Conservation (phyloP, 169 alveolate species). For the Theileria annulata region DNA sequence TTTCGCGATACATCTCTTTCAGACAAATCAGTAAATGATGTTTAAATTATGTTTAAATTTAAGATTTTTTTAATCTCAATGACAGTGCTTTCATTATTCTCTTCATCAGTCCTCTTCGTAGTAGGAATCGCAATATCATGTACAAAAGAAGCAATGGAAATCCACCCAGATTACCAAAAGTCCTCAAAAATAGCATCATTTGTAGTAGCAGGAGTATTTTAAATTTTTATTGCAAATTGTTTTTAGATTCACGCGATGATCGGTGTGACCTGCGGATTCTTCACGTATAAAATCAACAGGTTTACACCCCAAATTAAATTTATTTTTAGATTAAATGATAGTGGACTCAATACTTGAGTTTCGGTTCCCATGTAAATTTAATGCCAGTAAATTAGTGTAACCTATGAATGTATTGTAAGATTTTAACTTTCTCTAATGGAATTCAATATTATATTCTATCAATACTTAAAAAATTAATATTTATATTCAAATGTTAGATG, state of each 20-base stretch:
- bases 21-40: constrained; percentile 3
- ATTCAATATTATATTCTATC: background rate
- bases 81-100: constrained; percentile 29
- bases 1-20: background rate
- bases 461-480: background rate
- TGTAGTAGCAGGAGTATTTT: constrained; percentile 56
- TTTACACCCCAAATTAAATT: background rate
- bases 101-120: constrained; percentile 28
- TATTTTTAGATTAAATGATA: background rate
- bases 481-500: too few relatives aligned
- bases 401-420: background rate
- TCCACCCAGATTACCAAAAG: constrained; percentile 22
- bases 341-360: background rate
- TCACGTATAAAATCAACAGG: constrained; percentile 33
- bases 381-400: background rate
- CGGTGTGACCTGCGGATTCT: constrained; percentile 23
- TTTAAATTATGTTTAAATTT: constrained; percentile 8
- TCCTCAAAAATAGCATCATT: constrained; percentile 56
- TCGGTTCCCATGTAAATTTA: background rate
- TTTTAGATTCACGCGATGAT: constrained; percentile 34
- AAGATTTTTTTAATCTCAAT: constrained; percentile 19
- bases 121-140: constrained; percentile 42
- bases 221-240: too few relatives aligned
- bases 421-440: background rate
- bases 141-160: constrained; percentile 28